These are phyloP conservation scores for Pythium dissotocum DNA, from an alignment of 352 stramenopile species.

Conservation along the genomic window DNA sequence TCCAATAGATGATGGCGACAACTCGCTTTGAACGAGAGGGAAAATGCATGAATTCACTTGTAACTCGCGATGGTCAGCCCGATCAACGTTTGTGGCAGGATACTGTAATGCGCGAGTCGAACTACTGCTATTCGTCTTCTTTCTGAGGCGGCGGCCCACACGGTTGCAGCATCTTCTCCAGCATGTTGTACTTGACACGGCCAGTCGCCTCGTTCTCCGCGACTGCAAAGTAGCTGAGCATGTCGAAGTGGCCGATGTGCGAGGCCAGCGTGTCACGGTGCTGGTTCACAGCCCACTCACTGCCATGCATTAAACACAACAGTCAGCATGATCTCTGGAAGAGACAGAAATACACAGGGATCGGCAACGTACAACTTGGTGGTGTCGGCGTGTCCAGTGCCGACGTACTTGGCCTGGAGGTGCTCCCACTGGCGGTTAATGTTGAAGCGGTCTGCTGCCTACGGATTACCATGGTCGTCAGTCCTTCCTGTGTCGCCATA, in stretches of 20 bases:
- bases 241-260: constrained; percentile 97
- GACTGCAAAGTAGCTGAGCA: constrained; percentile 97
- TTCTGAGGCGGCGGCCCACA: constrained; percentile 72
- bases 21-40: not conserved
- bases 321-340: not conserved
- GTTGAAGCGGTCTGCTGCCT: constrained; percentile 89
- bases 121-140: constrained; percentile 59
- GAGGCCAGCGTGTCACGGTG: constrained; percentile 97
- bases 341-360: not conserved
- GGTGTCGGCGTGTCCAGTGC: constrained; percentile 95
- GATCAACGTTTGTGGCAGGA: not conserved
- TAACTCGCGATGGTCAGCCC: not conserved
- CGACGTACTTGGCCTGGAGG: constrained; percentile 94
- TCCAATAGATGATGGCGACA: not conserved
- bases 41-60: not conserved
- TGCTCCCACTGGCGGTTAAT: constrained; percentile 94
- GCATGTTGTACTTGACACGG: constrained; percentile 88
- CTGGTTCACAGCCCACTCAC: constrained; percentile 98
- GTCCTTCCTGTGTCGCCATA: not conserved
- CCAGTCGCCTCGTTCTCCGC: constrained; percentile 97
- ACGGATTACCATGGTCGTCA: not conserved
- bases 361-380: constrained; percentile 92
- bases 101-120: not conserved
- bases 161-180: constrained; percentile 90
- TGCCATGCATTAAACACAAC: constrained; percentile 20